These are phyloP conservation scores for Penicillium odoratum DNA, from an alignment of 495 filamentous ascomycete species.

Conservation along the genomic window DNA sequence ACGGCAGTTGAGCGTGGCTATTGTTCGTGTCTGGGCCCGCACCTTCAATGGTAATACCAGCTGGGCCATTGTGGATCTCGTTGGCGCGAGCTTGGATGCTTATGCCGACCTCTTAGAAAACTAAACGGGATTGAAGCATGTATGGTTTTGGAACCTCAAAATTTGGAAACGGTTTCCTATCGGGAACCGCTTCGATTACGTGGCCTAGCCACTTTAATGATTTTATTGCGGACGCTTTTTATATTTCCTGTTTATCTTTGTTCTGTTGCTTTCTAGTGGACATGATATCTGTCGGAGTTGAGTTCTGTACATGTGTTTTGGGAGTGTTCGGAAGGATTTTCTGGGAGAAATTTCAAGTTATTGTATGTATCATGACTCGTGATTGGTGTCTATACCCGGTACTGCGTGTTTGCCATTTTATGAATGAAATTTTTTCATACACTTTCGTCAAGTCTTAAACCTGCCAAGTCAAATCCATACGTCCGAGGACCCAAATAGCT, in stretches of 20 bases:
- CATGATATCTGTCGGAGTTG: conserved; percentile 22
- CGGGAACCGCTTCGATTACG: neutral
- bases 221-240: conserved; percentile 7
- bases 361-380: conserved; percentile 22
- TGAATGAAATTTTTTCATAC: neutral
- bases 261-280: conserved; percentile 7
- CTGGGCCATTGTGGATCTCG: conserved; percentile 53
- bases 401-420: conserved; percentile 11
- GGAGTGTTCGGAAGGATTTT: conserved; percentile 6
- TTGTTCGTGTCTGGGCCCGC: conserved; percentile 54
- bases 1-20: conserved; percentile 49
- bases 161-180: neutral
- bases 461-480: neutral
- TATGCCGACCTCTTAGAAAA: conserved; percentile 45
- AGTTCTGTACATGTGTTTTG: conserved; percentile 23
- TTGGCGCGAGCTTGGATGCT: conserved; percentile 47
- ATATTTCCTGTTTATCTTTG: conserved; percentile 5
- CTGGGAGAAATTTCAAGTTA: conserved; percentile 9
- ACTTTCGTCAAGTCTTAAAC: neutral
- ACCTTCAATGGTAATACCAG: conserved; percentile 58
- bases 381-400: conserved; percentile 24
- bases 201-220: conserved; percentile 14
- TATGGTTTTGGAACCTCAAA: neutral
- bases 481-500: too few species aligned
- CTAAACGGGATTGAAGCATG: conserved; percentile 7